These are phyloP conservation scores for Malassezia japonica DNA, from an alignment of 1,284 basidiomycete genomes.

Conservation along the genomic window DNA sequence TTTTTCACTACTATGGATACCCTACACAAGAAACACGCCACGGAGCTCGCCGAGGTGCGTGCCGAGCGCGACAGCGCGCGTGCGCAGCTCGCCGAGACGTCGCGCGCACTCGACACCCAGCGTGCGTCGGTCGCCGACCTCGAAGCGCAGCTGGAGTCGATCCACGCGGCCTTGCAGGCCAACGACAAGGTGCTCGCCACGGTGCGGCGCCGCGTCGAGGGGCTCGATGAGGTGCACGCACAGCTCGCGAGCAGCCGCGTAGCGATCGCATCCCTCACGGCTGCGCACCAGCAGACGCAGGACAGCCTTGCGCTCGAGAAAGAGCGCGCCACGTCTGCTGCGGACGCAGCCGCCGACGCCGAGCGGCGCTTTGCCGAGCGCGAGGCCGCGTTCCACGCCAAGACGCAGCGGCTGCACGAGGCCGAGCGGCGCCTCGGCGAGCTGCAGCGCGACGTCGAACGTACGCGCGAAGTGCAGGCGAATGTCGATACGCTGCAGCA, in stretches of 20 bases:
- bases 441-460: constrained; percentile 15
- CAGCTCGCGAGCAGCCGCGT: no score
- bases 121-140: neutral
- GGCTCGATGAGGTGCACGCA: no score
- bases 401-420: neutral
- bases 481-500: constrained; percentile 1
- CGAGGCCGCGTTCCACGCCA: neutral
- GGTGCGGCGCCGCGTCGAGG: no score
- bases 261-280: no score
- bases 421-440: constrained; percentile 9
- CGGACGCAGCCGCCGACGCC: neutral
- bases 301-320: neutral
- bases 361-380: neutral
- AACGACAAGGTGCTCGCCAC: no score
- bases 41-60: no score
- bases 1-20: no score
- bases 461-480: constrained; percentile 10
- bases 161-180: no score
- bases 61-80: no score
- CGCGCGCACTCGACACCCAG: neutral
- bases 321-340: neutral
- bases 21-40: no score
- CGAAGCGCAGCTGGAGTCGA: no score
- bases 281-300: no score
- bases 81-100: neutral